Conservation (phyloP, 768 basidiomycete genomes). For the Boletellus ananiceps region DNA sequence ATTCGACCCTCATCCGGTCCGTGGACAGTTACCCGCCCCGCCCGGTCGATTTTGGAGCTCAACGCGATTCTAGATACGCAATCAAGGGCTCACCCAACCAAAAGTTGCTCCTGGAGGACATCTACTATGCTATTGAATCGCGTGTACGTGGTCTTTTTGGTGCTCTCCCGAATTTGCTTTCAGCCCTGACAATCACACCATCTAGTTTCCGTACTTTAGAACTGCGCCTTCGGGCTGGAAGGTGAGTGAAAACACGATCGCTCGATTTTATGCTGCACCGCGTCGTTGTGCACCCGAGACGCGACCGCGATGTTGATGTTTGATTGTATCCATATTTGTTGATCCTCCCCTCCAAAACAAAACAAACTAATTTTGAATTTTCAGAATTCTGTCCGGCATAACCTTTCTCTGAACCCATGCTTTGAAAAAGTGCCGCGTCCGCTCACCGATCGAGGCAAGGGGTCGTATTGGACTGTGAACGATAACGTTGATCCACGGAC, state of each 20-base stretch:
- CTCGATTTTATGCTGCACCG: not conserved
- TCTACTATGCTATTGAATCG: conserved; percentile 89
- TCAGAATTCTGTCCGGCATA: conserved; percentile 88
- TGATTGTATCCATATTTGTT: conserved; percentile 60
- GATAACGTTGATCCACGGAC: conserved; percentile 87
- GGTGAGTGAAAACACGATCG: conserved; percentile 43
- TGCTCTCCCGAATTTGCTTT: not conserved
- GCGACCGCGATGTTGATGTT: conserved; percentile 63
- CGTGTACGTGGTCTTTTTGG: conserved; percentile 48
- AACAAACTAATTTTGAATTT: conserved; percentile 19
- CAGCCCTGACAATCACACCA: conserved; percentile 8
- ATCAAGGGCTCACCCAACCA: conserved; percentile 90
- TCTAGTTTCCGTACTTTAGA: conserved; percentile 84
- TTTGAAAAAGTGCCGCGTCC: conserved; percentile 92
- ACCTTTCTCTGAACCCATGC: conserved; percentile 84
- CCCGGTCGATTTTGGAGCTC: not conserved
- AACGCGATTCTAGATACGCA: conserved; percentile 56
- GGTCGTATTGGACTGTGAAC: conserved; percentile 90
- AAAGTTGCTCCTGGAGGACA: conserved; percentile 81
- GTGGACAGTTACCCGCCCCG: conserved; percentile 24
- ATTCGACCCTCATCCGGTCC: conserved; percentile 85
- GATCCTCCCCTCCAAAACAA: conserved; percentile 28
- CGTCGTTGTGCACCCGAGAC: conserved; percentile 21
- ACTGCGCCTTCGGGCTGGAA: conserved; percentile 90
- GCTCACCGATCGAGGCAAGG: conserved; percentile 85